phyloP scores from a whole-genome alignment of 805 yeast species.

The Yarrowia hollandica region DNA sequence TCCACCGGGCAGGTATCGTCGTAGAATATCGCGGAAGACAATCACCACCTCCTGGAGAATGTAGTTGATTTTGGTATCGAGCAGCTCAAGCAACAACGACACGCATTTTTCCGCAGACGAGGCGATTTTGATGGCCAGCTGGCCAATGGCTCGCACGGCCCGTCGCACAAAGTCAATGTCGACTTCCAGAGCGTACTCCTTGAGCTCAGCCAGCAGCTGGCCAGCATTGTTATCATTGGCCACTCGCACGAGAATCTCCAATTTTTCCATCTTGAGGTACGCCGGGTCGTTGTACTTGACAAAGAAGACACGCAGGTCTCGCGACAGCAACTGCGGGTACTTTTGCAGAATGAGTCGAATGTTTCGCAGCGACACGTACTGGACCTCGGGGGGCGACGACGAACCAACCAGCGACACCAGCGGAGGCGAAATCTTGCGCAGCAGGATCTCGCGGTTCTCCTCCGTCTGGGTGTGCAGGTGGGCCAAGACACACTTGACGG shows the following conservation, averaged over 20 bases:
- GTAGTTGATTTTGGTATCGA: slow-evolving; percentile 67
- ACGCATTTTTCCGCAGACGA: slow-evolving; percentile 62
- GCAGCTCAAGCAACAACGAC: slow-evolving; percentile 56
- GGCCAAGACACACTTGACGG: slow-evolving; percentile 67
- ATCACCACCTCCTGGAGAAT: slow-evolving; percentile 78
- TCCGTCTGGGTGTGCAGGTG: slow-evolving; percentile 48
- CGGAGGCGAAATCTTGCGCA: slow-evolving; percentile 66
- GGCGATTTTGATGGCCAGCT: slow-evolving; percentile 75
- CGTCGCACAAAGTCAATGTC: slow-evolving; percentile 84
- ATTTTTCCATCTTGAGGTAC: slow-evolving; percentile 83
- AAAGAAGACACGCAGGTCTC: slow-evolving; percentile 70
- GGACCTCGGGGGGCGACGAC: slow-evolving; percentile 83
- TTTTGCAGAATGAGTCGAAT: slow-evolving; percentile 71
- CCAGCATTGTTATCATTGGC: slow-evolving; percentile 65
- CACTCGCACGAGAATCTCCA: slow-evolving; percentile 79
- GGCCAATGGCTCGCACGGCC: slow-evolving; percentile 87
- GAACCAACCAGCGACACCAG: slow-evolving; percentile 71
- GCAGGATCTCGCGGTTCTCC: slow-evolving; percentile 48
- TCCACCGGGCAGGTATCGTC: slow-evolving; percentile 80
- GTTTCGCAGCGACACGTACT: slow-evolving; percentile 78
- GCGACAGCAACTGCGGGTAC: slow-evolving; percentile 55
- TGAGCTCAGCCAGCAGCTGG: slow-evolving; percentile 70
- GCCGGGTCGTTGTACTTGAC: slow-evolving; percentile 83
- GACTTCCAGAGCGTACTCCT: slow-evolving; percentile 83
- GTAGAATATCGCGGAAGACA: slow-evolving; percentile 70